Conservation (phyloP, 768 basidiomycete genomes). For the Trametes meyenii region DNA sequence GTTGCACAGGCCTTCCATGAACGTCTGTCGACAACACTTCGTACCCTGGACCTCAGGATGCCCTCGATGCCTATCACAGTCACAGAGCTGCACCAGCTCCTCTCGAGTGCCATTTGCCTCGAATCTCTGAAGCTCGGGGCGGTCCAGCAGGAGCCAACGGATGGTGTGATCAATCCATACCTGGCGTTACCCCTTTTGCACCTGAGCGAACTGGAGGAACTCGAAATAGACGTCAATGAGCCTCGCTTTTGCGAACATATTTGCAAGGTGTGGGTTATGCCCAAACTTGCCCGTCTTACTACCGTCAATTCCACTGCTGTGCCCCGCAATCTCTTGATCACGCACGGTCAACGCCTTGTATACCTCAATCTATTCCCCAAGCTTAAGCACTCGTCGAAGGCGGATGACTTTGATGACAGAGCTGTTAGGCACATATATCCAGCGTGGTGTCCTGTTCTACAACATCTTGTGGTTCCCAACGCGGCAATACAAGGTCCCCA, state of each 20-base stretch:
- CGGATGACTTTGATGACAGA: background rate
- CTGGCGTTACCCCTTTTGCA: background rate
- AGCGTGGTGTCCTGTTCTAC: background rate
- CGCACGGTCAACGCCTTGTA: slow-evolving; percentile 5
- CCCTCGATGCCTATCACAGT: background rate
- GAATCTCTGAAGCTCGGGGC: slow-evolving; percentile 1
- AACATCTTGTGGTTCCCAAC: too few species aligned
- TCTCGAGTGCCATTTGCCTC: background rate
- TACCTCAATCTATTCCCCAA: slow-evolving; percentile 9
- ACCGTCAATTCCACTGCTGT: background rate
- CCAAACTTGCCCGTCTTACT: slow-evolving; percentile 1
- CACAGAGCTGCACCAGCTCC: background rate
- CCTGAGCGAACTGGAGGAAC: background rate
- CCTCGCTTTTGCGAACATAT: background rate
- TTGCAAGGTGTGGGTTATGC: background rate
- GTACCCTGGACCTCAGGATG: slow-evolving; percentile 2
- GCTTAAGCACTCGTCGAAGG: background rate
- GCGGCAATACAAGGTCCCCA: too few species aligned
- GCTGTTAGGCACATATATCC: background rate
- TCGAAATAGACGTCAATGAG: background rate
- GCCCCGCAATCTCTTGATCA: background rate
- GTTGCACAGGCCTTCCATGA: background rate
- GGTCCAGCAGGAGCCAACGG: background rate
- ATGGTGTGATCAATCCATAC: background rate
- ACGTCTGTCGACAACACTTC: background rate